Conservation (phyloP, 1,139 yeast species). For the Pichia sp. region DNA sequence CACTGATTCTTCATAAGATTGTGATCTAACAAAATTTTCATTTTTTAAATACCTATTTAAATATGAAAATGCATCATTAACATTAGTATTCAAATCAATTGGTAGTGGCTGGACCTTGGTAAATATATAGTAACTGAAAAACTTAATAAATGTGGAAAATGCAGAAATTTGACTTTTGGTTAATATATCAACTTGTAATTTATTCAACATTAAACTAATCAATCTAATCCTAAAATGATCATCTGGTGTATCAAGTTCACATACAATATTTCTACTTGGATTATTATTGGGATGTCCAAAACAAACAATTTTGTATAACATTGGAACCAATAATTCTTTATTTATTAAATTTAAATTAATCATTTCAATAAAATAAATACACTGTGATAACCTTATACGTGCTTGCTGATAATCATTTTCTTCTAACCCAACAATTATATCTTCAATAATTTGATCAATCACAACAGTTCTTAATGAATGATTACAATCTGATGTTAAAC, state of each 20-base stretch:
- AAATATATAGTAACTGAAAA: slow-evolving; percentile 69
- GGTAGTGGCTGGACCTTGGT: slow-evolving; percentile 65
- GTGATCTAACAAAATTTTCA: slow-evolving; percentile 36
- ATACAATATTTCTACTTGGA: slow-evolving; percentile 44
- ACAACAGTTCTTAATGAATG: slow-evolving; percentile 36
- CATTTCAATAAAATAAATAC: slow-evolving; percentile 55
- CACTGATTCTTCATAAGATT: slow-evolving; percentile 39
- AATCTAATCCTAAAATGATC: slow-evolving; percentile 70
- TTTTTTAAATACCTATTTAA: slow-evolving; percentile 18
- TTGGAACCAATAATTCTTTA: slow-evolving; percentile 43
- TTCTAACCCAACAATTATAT: slow-evolving; percentile 61
- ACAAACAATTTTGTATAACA: slow-evolving; percentile 55
- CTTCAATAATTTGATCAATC: slow-evolving; percentile 64
- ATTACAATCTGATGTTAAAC: slow-evolving; percentile 35
- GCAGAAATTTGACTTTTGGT: neutral
- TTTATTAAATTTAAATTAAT: slow-evolving; percentile 45
- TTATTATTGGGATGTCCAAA: slow-evolving; percentile 63
- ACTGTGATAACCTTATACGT: slow-evolving; percentile 57
- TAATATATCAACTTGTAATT: neutral
- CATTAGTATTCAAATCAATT: slow-evolving; percentile 51
- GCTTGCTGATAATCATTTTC: slow-evolving; percentile 53
- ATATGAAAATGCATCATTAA: slow-evolving; percentile 40
- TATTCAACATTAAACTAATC: slow-evolving; percentile 30
- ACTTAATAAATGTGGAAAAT: slow-evolving; percentile 39
- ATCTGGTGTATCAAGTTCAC: slow-evolving; percentile 53